Evolutionary conservation across 176 grass and related monocot species (phyloP), one percentile per base, ranked within the genome.

Genomic region (Aegilops sharonensis): DNA sequence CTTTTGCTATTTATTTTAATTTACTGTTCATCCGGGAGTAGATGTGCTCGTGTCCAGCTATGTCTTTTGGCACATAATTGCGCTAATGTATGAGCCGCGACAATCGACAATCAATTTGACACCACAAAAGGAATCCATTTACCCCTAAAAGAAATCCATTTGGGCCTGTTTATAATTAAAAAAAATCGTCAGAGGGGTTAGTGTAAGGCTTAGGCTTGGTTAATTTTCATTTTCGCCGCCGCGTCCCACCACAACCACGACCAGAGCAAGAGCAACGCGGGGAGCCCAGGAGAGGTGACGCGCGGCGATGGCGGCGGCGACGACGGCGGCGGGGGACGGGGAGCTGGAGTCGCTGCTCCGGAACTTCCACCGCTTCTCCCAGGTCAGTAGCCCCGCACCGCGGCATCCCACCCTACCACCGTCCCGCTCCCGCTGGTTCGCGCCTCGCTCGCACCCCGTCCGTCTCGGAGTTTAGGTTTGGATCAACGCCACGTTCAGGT

Each of bases 321-420:
- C 79, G 64, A 21, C 69, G 18, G 39, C 79, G 8, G 39, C 32
- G 15, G 89, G 87, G 66, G 90, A 92, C 52, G 83, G 94, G 78
- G 85, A 81, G 78, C 48, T 92, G 85, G 85, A 97, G 23, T 89
- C 83, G 32, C 60, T 94, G 40, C 87, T 94, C 74, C 69, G 71
- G 9, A 92, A 84, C 85, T 97, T 97, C 80, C 89, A 89, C n/a
- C 85, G 84, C 69, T 81, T 97, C 63, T 94, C 81, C 81, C 87
- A 97, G 81, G 91, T 89, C 69, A 27, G 77, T 77, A 50, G 64
- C 64, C 20, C 20, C 4, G 76, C 82, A 78, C 69, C 54, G 31
- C 31, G 36, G 40, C 64, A n/a, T 21, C 65, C 40, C 50, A 0
- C 9, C 77, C 23, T 14, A 24, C 27, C 23, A 2, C 70, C 24